A percentile compares a stretch with the other conserved stretches of the same genome.
Conservation (phyloP, 106 monocot species). For the Phalaenopsis aphrodite region DNA sequence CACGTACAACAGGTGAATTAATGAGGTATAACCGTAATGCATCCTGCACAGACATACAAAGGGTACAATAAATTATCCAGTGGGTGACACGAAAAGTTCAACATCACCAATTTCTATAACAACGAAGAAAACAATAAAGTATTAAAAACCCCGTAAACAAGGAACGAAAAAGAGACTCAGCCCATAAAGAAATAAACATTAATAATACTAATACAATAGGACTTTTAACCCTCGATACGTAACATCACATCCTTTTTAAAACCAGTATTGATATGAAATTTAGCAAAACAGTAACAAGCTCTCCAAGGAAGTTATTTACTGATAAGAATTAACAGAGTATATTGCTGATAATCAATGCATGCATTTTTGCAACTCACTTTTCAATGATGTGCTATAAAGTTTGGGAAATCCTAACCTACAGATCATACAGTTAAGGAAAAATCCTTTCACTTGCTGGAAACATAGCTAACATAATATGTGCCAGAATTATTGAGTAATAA, state of each 20-base stretch:
- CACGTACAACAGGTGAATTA: constrained; percentile 96
- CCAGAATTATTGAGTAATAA: neutral
- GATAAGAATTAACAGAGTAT: neutral
- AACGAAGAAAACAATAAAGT: neutral
- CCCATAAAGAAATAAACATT: neutral
- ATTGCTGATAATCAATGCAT: neutral
- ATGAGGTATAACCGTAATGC: constrained; percentile 87
- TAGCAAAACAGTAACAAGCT: neutral
- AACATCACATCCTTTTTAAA: neutral
- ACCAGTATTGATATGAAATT: neutral
- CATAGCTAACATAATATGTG: neutral
- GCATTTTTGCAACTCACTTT: neutral
- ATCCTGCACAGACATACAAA: constrained; percentile 42
- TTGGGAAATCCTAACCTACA: neutral
- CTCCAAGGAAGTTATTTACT: neutral
- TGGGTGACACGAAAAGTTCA: neutral
- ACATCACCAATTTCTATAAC: neutral
- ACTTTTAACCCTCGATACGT: neutral
- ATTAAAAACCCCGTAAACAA: neutral
- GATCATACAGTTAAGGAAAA: neutral
- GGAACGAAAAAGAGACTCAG: neutral
- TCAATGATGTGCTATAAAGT: neutral
- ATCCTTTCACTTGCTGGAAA: neutral
- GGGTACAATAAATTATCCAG: neutral
- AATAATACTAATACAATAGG: neutral